Evolutionary conservation across 2,329 filamentous ascomycete genomes (phyloP), one percentile per base, ranked within the genome.

Genomic region (Macrophomina tecta): DNA sequence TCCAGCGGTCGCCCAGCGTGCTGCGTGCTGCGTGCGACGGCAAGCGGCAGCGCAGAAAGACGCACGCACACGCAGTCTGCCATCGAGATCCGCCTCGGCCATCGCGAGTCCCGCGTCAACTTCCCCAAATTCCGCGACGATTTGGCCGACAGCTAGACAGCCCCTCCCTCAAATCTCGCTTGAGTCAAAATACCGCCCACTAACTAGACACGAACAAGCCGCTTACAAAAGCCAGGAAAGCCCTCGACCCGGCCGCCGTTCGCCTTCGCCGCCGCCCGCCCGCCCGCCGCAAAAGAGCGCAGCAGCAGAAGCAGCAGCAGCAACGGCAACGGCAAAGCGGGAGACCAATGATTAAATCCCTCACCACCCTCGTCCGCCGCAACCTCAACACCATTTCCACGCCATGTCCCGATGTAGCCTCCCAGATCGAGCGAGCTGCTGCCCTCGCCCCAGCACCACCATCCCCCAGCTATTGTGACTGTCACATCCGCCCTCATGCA

Each of bases 391-490:
- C 58, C 58, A 62, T 62, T 7, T 30, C n/a, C 58, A 36, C 23
- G 58, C 52, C 52, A 36, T 36, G 16, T n/a, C 6, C 52, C 52
- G 52, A 23, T 28, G 55, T 32, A 60, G 55, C 55, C 38, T 34
- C 55, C 58, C 58, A n/a, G n/a, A 62, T 62, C 58, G 42, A 45
- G 45, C 58, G 58, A 62, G 42, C 11, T 62, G 58, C 58, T 40
- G 30, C 42, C 6, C 30, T 38, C 28, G 56, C 56, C 60, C 49
- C 60, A 51, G 23, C 46, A 64, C 60, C 58, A 51, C 45, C 40
- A 12, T 28, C 36, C 48, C 9, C 30, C 12, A 34, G 18, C 48
- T 30, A 60, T 42, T 64, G 46, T 40, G 58, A 62, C 48, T 23
- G 61, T 64, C 48, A 64, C 61, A 64, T 53, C 48, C 34, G 23